Evolutionary conservation across 352 stramenopile species (phyloP).

Genomic region (Pythium biforme): DNA sequence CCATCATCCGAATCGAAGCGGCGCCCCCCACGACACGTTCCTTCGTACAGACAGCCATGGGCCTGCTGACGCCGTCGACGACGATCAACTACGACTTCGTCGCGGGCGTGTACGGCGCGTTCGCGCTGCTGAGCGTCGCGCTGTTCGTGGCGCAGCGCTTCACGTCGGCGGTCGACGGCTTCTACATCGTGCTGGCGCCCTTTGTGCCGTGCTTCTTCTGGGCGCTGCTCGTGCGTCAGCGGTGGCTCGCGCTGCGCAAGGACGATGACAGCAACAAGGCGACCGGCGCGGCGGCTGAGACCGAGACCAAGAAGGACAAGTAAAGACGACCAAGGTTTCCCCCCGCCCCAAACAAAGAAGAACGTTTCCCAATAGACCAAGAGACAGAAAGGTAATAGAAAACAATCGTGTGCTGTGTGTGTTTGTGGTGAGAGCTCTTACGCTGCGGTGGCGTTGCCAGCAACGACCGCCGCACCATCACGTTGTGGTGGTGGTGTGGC

Average conservation of each 20-base stretch:
- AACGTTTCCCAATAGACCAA: neutral
- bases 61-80: slow-evolving; percentile 60
- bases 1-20: neutral
- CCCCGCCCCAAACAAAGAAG: too few species aligned
- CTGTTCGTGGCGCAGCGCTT: slow-evolving; percentile 64
- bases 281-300: neutral
- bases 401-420: slow-evolving; percentile 23
- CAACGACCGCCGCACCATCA: neutral
- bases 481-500: too few species aligned
- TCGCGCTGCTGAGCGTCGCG: slow-evolving; percentile 52
- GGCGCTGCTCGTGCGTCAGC: slow-evolving; percentile 75
- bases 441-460: slow-evolving; percentile 3
- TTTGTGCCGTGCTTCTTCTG: slow-evolving; percentile 84
- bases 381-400: slow-evolving; percentile 1
- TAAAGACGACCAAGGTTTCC: too few species aligned
- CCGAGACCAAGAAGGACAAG: slow-evolving; percentile 22
- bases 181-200: slow-evolving; percentile 83
- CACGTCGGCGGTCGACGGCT: slow-evolving; percentile 67
- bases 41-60: too few species aligned
- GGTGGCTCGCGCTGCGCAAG: slow-evolving; percentile 46
- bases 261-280: neutral
- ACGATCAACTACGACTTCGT: slow-evolving; percentile 92
- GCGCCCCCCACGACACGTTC: too few species aligned
- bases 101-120: slow-evolving; percentile 69
- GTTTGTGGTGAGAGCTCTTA: neutral